Percentiles rank a stretch among this genome's conserved stretches.
Evolutionary conservation across 495 filamentous ascomycete species (phyloP).

Genomic region (Thermothielavioides terrestris): DNA sequence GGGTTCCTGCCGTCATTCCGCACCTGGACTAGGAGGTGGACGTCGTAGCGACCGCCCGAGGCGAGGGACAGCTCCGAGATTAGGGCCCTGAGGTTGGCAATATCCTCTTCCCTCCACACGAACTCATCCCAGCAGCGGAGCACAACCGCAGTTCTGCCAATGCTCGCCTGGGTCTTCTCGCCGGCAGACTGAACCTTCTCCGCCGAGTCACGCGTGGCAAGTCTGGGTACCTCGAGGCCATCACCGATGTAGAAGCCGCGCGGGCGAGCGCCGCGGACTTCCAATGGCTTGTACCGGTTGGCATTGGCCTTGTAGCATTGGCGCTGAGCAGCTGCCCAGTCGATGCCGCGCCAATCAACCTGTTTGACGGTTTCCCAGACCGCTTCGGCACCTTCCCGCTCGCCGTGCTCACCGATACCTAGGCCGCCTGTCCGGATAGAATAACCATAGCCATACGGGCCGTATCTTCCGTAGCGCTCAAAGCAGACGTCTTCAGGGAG

Average conservation of each 20-base stretch:
- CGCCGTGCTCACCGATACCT: slow-evolving; percentile 69
- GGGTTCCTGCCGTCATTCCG: slow-evolving; percentile 53
- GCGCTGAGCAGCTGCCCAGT: slow-evolving; percentile 68
- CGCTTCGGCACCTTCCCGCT: slow-evolving; percentile 61
- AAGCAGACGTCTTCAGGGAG: slow-evolving; percentile 86
- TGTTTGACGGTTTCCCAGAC: slow-evolving; percentile 61
- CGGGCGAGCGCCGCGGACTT: slow-evolving; percentile 27
- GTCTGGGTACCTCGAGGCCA: background rate
- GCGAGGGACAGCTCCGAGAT: slow-evolving; percentile 68
- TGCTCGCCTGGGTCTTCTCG: slow-evolving; percentile 19
- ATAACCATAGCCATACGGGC: slow-evolving; percentile 87
- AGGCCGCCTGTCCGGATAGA: slow-evolving; percentile 64
- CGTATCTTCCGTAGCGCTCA: slow-evolving; percentile 80
- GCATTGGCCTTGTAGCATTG: slow-evolving; percentile 61
- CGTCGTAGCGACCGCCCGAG: slow-evolving; percentile 71
- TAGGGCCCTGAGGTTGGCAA: slow-evolving; percentile 61
- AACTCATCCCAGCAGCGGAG: slow-evolving; percentile 68
- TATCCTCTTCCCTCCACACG: slow-evolving; percentile 58
- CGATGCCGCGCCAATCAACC: slow-evolving; percentile 63
- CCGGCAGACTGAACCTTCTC: slow-evolving; percentile 1
- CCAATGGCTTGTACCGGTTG: slow-evolving; percentile 52
- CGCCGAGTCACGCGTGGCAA: slow-evolving; percentile 18
- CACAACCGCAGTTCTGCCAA: slow-evolving; percentile 60
- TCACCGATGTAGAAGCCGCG: slow-evolving; percentile 38
- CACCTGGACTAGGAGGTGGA: slow-evolving; percentile 73